A percentile compares a stretch with the other conserved stretches of the same genome.
These are phyloP conservation scores for Saccharomyces hybrid DNA, from an alignment of 1,139 yeast species.

Conservation along the genomic window DNA sequence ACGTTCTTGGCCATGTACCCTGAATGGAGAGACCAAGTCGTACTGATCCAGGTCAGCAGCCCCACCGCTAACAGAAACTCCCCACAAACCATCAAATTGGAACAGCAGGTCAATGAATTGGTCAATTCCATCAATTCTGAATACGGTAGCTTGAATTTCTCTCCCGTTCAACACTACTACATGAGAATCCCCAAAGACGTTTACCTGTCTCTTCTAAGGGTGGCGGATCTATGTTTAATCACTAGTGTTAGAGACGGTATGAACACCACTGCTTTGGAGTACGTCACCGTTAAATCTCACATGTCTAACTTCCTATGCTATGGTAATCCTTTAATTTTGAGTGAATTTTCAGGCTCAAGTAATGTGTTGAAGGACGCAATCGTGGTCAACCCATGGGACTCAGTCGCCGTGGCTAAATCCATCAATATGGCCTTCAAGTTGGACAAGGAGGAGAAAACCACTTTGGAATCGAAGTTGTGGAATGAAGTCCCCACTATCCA, in stretches of 20 bases:
- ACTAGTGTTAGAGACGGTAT: conserved; percentile 94
- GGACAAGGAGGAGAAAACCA: conserved; percentile 38
- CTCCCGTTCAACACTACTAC: conserved; percentile 88
- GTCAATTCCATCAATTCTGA: conserved; percentile 74
- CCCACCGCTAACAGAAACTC: conserved; percentile 39
- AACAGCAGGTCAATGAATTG: conserved; percentile 71
- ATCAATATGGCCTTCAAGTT: conserved; percentile 61
- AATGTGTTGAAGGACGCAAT: conserved; percentile 72
- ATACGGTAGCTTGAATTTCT: conserved; percentile 69
- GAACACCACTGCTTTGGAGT: conserved; percentile 92
- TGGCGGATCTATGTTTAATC: conserved; percentile 82
- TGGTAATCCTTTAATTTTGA: conserved; percentile 69
- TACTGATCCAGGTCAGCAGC: conserved; percentile 84
- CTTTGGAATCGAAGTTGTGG: conserved; percentile 49
- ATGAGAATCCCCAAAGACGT: conserved; percentile 84
- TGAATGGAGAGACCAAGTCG: conserved; percentile 83
- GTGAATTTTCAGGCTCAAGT: conserved; percentile 93
- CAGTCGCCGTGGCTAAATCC: conserved; percentile 84
- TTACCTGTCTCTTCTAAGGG: conserved; percentile 77
- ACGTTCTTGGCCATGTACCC: conserved; percentile 84
- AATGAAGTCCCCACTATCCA: conserved; percentile 69
- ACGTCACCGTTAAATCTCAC: conserved; percentile 76
- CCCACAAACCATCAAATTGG: conserved; percentile 41
- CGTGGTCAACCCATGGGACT: conserved; percentile 94
- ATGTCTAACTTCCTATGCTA: conserved; percentile 30